phyloP scores from a whole-genome alignment of 441 rosid genomes.

The Jatropha multifida region DNA sequence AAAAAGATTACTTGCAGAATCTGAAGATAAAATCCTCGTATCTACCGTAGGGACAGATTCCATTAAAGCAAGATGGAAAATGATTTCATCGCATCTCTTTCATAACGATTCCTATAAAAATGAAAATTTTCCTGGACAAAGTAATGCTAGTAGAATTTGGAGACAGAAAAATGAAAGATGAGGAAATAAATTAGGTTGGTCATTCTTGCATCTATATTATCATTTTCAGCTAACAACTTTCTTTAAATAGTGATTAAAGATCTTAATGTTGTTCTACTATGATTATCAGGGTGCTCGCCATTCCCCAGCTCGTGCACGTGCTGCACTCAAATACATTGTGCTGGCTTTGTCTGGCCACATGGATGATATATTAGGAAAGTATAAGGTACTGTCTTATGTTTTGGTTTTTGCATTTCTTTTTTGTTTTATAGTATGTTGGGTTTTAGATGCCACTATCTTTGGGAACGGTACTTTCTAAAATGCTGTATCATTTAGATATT shows the following conservation, averaged over 20 bases:
- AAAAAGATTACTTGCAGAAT: background rate
- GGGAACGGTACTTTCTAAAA: conserved; percentile 9
- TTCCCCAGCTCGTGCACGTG: conserved; percentile 58
- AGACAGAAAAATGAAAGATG: background rate
- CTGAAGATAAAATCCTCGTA: background rate
- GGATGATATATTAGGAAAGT: conserved; percentile 78
- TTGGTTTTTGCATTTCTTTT: background rate
- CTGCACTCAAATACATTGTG: conserved; percentile 74
- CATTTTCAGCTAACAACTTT: background rate
- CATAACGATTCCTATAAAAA: background rate
- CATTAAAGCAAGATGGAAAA: background rate
- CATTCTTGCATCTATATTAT: conserved; percentile 10
- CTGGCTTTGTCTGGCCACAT: conserved; percentile 82
- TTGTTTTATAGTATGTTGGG: background rate
- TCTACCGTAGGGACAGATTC: background rate
- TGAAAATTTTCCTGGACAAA: background rate
- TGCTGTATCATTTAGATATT: background rate
- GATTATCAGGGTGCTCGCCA: conserved; percentile 52
- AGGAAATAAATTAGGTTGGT: background rate
- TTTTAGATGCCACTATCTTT: conserved; percentile 2
- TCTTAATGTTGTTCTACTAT: conserved; percentile 25
- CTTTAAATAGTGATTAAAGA: conserved; percentile 1
- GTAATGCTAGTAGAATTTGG: background rate
- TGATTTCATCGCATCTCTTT: background rate
- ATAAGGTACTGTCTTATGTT: conserved; percentile 54